A percentile compares a stretch with the other conserved stretches of the same genome.
These are phyloP conservation scores for Nemania sp. DNA, from an alignment of 2,329 filamentous ascomycete genomes.

Conservation along the genomic window DNA sequence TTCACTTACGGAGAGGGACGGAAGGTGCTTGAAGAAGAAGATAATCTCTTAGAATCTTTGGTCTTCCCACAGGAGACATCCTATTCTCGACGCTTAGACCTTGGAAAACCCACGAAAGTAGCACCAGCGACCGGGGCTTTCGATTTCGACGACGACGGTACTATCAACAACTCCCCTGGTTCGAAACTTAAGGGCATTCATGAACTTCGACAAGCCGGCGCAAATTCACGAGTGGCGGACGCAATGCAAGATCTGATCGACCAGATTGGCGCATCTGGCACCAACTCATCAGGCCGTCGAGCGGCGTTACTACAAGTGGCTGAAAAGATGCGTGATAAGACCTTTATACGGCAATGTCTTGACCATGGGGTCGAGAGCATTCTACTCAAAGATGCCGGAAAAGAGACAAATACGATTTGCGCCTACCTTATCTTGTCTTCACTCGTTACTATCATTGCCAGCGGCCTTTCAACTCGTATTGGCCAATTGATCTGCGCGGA, in stretches of 20 bases:
- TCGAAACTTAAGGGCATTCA: constrained; percentile 65
- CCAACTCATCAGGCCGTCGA: constrained; percentile 55
- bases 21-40: constrained; percentile 39
- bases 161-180: constrained; percentile 47
- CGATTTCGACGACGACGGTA: constrained; percentile 50
- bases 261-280: constrained; percentile 57
- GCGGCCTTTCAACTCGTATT: constrained; percentile 62
- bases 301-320: constrained; percentile 63
- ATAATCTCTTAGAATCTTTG: constrained; percentile 36
- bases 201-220: constrained; percentile 66
- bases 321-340: constrained; percentile 62
- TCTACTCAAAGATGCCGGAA: constrained; percentile 64
- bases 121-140: constrained; percentile 30
- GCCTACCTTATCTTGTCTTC: constrained; percentile 67
- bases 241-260: constrained; percentile 67
- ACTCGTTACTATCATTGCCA: constrained; percentile 64
- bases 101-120: constrained; percentile 34
- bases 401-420: constrained; percentile 62
- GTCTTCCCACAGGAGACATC: constrained; percentile 33
- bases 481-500: constrained; percentile 60
- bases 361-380: constrained; percentile 72
- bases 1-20: constrained; percentile 40
- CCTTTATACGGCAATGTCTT: constrained; percentile 70
- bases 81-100: constrained; percentile 37
- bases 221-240: constrained; percentile 67